Percentiles rank a stretch among this genome's conserved stretches.
phyloP scores from a whole-genome alignment of 179 eudicot genomes.

The Camellia oleifera region DNA sequence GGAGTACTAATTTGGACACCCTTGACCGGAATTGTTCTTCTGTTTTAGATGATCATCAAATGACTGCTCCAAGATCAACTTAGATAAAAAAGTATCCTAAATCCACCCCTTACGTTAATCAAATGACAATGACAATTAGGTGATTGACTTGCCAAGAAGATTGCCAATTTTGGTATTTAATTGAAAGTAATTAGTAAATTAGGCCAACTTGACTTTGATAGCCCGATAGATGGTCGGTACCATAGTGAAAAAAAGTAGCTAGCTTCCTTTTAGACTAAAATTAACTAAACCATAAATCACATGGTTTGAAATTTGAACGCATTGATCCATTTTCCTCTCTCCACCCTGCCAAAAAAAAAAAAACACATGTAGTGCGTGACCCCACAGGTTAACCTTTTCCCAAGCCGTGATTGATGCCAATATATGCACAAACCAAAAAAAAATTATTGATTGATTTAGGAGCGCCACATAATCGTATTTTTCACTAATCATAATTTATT shows the following conservation, averaged over 20 bases:
- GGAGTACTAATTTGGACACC: too few species aligned
- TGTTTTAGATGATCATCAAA: too few species aligned
- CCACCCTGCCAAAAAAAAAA: neutral
- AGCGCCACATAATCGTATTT: too few species aligned
- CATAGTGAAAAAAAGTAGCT: neutral
- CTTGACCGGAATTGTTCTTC: too few species aligned
- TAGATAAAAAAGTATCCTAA: too few species aligned
- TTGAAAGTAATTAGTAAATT: neutral
- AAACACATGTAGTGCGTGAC: neutral
- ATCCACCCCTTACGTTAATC: neutral
- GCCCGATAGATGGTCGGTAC: neutral
- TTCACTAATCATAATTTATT: too few species aligned
- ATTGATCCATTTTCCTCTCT: neutral
- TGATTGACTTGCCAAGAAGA: neutral
- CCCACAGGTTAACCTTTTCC: slow-evolving; percentile 8
- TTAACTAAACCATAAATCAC: neutral
- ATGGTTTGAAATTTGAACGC: neutral
- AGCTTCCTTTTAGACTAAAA: neutral
- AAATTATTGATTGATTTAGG: too few species aligned
- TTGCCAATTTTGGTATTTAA: neutral
- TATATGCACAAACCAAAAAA: neutral
- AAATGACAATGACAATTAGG: neutral
- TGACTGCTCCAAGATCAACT: too few species aligned
- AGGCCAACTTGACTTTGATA: neutral
- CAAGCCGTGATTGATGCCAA: slow-evolving; percentile 38